Conservation (phyloP, 768 basidiomycete genomes). For the Lyophyllum decastes region DNA sequence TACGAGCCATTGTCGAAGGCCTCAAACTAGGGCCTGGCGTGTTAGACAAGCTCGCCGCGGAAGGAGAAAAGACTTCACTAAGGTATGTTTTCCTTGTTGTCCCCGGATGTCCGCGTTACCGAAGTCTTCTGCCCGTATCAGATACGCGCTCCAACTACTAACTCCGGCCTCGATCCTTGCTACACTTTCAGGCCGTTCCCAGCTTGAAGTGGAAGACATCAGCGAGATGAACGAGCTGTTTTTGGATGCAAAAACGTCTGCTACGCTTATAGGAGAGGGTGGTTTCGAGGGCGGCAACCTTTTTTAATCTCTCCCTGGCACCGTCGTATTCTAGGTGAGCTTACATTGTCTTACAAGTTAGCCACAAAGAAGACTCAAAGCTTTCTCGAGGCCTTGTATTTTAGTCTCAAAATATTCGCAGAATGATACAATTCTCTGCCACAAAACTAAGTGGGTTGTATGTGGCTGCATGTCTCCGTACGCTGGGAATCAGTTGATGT, state of each 20-base stretch:
- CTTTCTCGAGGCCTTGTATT: background rate
- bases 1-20: constrained; percentile 87
- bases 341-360: background rate
- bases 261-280: constrained; percentile 47
- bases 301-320: no score
- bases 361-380: background rate
- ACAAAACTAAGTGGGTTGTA: no score
- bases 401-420: background rate
- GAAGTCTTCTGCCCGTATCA: constrained; percentile 24
- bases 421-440: background rate
- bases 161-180: constrained; percentile 91
- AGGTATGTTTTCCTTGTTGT: constrained; percentile 43
- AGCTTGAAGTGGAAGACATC: constrained; percentile 64
- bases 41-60: constrained; percentile 75
- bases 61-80: constrained; percentile 82
- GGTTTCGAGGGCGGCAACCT: no score
- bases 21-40: constrained; percentile 76
- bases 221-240: constrained; percentile 94
- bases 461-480: background rate
- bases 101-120: background rate
- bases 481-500: no score
- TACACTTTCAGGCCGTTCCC: constrained; percentile 52
- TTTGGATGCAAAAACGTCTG: constrained; percentile 87
- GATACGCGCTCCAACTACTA: constrained; percentile 89
- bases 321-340: background rate